phyloP scores from a whole-genome alignment of 179 eudicot species.

The Monotropa hypopitys region DNA sequence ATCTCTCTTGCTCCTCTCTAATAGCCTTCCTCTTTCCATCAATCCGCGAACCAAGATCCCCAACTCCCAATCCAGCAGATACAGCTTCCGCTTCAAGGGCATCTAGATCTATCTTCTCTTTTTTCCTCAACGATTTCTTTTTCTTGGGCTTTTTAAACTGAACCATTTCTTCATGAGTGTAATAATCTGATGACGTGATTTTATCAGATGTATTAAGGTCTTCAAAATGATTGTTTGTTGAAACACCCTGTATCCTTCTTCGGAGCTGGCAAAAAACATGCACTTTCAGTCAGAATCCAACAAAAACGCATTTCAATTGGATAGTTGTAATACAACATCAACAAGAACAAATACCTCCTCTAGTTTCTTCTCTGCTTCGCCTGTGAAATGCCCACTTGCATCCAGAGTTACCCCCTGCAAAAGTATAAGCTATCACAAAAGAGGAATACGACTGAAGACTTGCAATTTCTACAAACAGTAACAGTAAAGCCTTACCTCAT shows the following conservation, averaged over 20 bases:
- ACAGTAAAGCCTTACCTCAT: constrained; percentile 39
- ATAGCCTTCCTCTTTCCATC: constrained; percentile 47
- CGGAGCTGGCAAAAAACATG: constrained; percentile 49
- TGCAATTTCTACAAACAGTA: neutral
- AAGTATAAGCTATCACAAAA: neutral
- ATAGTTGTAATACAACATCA: neutral
- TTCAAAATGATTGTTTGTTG: constrained; percentile 36
- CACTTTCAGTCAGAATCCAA: constrained; percentile 1
- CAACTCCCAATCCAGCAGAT: constrained; percentile 68
- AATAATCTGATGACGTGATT: constrained; percentile 53
- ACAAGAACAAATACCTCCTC: constrained; percentile 49
- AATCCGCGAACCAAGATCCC: constrained; percentile 83
- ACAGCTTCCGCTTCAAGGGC: constrained; percentile 94
- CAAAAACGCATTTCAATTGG: neutral
- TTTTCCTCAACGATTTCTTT: constrained; percentile 85
- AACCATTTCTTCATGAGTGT: constrained; percentile 79
- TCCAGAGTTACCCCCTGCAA: constrained; percentile 75
- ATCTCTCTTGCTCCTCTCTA: constrained; percentile 60
- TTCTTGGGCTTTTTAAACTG: constrained; percentile 90
- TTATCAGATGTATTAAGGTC: constrained; percentile 48
- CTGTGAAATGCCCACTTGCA: constrained; percentile 68
- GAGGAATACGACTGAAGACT: neutral
- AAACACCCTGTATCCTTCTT: constrained; percentile 50
- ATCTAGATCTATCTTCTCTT: constrained; percentile 72
- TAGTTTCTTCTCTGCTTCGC: constrained; percentile 72